phyloP scores from a whole-genome alignment of 2,329 filamentous ascomycete genomes.

The Sclerotinia minor region DNA sequence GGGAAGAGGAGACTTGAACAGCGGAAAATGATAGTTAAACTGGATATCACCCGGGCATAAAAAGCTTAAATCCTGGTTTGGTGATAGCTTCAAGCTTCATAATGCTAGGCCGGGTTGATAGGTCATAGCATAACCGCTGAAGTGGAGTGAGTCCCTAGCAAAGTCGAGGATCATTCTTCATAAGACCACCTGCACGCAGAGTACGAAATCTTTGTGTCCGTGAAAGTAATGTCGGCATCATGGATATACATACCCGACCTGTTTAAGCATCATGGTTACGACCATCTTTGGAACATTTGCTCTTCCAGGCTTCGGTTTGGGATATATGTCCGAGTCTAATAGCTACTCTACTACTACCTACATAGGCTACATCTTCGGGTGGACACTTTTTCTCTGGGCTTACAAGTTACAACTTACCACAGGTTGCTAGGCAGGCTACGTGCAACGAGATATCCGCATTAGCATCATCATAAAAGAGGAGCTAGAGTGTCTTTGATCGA shows the following conservation, averaged over 20 bases:
- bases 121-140: constrained; percentile 23
- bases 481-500: background rate
- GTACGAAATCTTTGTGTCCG: background rate
- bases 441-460: background rate
- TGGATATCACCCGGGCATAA: background rate
- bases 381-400: constrained; percentile 2
- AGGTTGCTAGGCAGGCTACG: background rate
- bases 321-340: constrained; percentile 11
- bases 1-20: background rate
- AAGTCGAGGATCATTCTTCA: background rate
- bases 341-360: background rate
- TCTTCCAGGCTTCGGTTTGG: background rate
- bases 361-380: background rate
- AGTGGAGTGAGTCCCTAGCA: constrained; percentile 10
- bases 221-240: background rate
- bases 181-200: background rate
- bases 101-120: constrained; percentile 12
- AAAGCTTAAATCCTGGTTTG: constrained; percentile 19
- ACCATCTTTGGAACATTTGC: no score
- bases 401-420: constrained; percentile 1
- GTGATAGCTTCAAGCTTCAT: constrained; percentile 17
- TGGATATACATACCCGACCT: background rate
- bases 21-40: background rate
- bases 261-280: background rate
- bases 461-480: constrained; percentile 4